These are phyloP conservation scores for Ambrosiella beaveri DNA, from an alignment of 2,329 filamentous ascomycete species.

Conservation along the genomic window DNA sequence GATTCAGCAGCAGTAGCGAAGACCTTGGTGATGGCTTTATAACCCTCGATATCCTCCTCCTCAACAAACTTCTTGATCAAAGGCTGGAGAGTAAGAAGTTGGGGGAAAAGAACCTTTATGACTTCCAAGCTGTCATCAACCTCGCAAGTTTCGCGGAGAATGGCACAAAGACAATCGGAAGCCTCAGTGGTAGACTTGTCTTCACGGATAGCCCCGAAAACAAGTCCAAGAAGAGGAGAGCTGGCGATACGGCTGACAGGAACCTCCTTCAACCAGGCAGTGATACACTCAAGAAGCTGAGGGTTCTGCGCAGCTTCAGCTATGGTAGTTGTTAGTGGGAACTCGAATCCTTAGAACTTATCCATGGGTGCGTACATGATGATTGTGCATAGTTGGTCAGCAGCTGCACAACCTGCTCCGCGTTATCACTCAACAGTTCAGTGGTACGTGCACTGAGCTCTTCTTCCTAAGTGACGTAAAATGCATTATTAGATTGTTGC, in stretches of 20 bases:
- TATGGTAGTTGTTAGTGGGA: constrained; percentile 19
- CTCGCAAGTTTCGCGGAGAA: constrained; percentile 81
- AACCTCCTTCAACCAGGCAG: constrained; percentile 90
- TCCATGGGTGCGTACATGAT: constrained; percentile 44
- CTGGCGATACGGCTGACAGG: constrained; percentile 67
- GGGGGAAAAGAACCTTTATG: constrained; percentile 69
- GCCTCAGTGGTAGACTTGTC: constrained; percentile 72
- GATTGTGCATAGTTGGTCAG: constrained; percentile 84
- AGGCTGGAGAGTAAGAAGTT: constrained; percentile 57
- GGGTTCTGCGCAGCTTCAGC: constrained; percentile 69
- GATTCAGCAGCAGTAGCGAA: constrained; percentile 87
- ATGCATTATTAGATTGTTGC: constrained; percentile 26
- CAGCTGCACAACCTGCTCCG: constrained; percentile 68
- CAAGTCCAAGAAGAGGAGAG: constrained; percentile 66
- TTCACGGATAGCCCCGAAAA: constrained; percentile 59
- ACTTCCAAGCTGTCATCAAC: constrained; percentile 75
- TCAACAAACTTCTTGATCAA: constrained; percentile 60
- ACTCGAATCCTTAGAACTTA: not conserved
- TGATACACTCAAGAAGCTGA: constrained; percentile 84
- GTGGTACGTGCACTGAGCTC: constrained; percentile 72
- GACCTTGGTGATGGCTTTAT: constrained; percentile 76
- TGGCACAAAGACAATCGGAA: constrained; percentile 79
- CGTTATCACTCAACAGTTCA: constrained; percentile 82
- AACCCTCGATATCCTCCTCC: constrained; percentile 68
- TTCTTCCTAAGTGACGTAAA: constrained; percentile 60